These are phyloP conservation scores for Cyclotella cryptica DNA, from an alignment of 108 stramenopile species.

Conservation along the genomic window DNA sequence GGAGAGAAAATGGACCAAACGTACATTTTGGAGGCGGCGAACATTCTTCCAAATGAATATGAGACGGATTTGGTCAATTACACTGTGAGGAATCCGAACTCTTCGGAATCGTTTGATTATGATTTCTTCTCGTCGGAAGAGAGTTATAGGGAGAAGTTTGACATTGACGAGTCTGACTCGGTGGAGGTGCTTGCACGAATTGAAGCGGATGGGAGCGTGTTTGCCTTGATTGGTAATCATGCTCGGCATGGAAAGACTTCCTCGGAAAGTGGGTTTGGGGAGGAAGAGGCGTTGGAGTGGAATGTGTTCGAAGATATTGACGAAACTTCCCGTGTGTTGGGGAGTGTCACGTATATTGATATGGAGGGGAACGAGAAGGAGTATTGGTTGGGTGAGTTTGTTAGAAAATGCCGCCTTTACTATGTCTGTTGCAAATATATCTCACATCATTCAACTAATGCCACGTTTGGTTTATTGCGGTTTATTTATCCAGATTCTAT, in stretches of 20 bases:
- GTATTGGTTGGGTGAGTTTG: constrained; percentile 64
- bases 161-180: constrained; percentile 54
- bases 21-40: constrained; percentile 50
- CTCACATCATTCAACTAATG: too few relatives aligned
- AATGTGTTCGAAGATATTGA: constrained; percentile 63
- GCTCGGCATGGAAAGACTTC: constrained; percentile 45
- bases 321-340: constrained; percentile 64
- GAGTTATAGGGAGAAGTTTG: constrained; percentile 51
- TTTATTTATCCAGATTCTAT: constrained; percentile 59
- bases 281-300: constrained; percentile 48
- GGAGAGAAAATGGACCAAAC: constrained; percentile 33
- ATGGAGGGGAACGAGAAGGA: constrained; percentile 73
- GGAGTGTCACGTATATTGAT: constrained; percentile 78
- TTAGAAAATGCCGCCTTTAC: not conserved
- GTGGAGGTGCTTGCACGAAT: constrained; percentile 69
- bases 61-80: constrained; percentile 59
- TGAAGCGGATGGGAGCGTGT: constrained; percentile 61
- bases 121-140: constrained; percentile 34
- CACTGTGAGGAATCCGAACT: constrained; percentile 57
- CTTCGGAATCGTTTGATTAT: constrained; percentile 30
- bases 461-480: too few relatives aligned
- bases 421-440: not conserved
- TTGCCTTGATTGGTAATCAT: constrained; percentile 52
- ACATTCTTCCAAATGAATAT: constrained; percentile 63
- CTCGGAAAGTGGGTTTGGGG: constrained; percentile 5